Percentiles rank a stretch among this genome's conserved stretches.
Conservation (phyloP, 2,329 filamentous ascomycete species). For the Monosporascus sp. region DNA sequence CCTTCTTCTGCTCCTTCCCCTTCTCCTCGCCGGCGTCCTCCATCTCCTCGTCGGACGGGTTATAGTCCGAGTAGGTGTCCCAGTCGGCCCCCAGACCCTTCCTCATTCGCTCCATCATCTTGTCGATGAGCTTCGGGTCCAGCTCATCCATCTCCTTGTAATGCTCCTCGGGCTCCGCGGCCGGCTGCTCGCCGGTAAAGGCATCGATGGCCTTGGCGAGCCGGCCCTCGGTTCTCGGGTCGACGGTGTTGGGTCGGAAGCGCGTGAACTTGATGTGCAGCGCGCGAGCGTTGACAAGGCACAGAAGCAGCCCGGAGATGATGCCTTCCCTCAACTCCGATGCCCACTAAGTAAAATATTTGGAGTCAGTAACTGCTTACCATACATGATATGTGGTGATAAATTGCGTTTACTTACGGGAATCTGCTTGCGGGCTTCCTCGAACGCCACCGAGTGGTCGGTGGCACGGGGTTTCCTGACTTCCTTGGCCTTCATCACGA, state of each 20-base stretch:
- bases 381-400: no score
- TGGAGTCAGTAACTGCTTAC: not conserved
- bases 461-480: not conserved
- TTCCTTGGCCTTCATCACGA: not conserved
- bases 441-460: not conserved
- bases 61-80: not conserved
- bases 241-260: not conserved
- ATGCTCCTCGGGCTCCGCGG: not conserved
- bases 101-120: not conserved
- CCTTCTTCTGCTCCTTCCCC: not conserved
- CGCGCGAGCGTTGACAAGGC: not conserved
- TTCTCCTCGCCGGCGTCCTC: not conserved
- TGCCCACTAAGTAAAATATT: not conserved
- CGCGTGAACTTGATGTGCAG: not conserved
- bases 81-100: not conserved
- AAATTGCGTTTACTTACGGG: not conserved
- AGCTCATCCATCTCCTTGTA: not conserved
- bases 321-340: not conserved
- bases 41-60: not conserved
- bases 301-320: not conserved
- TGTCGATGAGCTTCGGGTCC: not conserved
- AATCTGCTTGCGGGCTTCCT: not conserved
- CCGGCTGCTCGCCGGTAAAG: not conserved
- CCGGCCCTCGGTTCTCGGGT: not conserved
- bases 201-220: not conserved